Evolutionary conservation across 108 stramenopile genomes (phyloP).

Genomic region (Bacterosira constricta): DNA sequence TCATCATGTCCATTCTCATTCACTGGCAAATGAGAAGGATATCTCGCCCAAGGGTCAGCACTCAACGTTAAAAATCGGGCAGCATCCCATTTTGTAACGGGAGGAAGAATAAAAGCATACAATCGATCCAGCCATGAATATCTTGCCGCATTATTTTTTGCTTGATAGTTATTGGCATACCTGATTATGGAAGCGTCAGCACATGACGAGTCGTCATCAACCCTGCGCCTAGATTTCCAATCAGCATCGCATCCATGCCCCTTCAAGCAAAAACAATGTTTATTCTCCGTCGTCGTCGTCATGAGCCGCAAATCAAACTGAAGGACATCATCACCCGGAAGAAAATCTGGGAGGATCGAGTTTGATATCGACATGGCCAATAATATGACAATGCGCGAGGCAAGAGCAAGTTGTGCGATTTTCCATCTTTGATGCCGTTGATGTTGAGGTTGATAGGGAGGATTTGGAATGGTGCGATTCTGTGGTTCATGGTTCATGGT

Average conservation of each 20-base stretch:
- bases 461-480: too few species aligned
- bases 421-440: not conserved
- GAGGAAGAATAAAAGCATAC: constrained; percentile 63
- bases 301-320: constrained; percentile 63
- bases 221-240: not conserved
- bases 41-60: constrained; percentile 51
- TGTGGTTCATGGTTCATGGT: too few species aligned
- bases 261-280: constrained; percentile 56
- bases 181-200: constrained; percentile 5
- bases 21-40: constrained; percentile 25
- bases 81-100: constrained; percentile 86
- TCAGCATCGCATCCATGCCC: constrained; percentile 61
- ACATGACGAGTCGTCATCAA: constrained; percentile 1
- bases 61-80: constrained; percentile 78
- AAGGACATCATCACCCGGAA: constrained; percentile 48
- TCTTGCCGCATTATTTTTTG: not conserved
- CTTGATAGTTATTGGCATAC: not conserved
- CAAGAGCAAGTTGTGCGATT: constrained; percentile 17
- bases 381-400: constrained; percentile 55
- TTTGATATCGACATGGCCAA: constrained; percentile 60
- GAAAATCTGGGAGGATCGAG: constrained; percentile 41
- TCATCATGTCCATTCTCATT: constrained; percentile 1
- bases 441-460: too few species aligned
- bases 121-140: constrained; percentile 15
- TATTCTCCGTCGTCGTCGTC: not conserved